A percentile compares a stretch with the other conserved stretches of the same genome.
Evolutionary conservation across 2,329 filamentous ascomycete species (phyloP).

Genomic region (Epichloe aotearoae): DNA sequence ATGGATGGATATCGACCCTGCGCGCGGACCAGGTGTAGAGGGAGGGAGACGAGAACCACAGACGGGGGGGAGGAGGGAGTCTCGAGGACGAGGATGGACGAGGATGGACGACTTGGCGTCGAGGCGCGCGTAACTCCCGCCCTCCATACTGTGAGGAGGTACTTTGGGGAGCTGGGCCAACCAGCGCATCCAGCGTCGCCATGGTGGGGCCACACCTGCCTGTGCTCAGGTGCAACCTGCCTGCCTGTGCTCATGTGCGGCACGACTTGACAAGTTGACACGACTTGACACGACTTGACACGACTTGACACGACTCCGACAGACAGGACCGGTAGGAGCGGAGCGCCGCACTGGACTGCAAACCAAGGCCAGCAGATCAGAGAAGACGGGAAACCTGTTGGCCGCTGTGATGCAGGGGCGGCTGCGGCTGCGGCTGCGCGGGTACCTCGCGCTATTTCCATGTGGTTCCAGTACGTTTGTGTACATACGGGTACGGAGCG

Average conservation of each 20-base stretch:
- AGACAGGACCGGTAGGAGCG: no score
- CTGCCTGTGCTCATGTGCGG: no score
- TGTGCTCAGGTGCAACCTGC: no score
- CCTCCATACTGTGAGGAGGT: neutral
- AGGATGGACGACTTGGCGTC: neutral
- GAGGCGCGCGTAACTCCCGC: neutral
- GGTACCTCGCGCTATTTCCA: neutral
- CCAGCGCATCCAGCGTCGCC: neutral
- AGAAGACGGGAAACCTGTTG: no score
- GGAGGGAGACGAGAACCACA: constrained; percentile 3
- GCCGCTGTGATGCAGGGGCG: no score
- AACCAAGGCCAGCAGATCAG: no score
- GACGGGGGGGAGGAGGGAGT: constrained; percentile 5
- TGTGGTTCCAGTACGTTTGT: neutral
- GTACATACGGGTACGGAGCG: no score
- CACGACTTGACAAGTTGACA: no score
- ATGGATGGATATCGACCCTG: constrained; percentile 5
- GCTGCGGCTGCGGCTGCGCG: neutral
- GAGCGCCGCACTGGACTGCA: no score
- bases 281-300: no score
- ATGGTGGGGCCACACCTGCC: no score
- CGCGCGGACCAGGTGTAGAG: constrained; percentile 6
- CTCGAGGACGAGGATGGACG: neutral
- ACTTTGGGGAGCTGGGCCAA: neutral
- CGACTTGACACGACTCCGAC: no score